Conservation (phyloP, 352 stramenopile species). For the Phytophthora crassamura region DNA sequence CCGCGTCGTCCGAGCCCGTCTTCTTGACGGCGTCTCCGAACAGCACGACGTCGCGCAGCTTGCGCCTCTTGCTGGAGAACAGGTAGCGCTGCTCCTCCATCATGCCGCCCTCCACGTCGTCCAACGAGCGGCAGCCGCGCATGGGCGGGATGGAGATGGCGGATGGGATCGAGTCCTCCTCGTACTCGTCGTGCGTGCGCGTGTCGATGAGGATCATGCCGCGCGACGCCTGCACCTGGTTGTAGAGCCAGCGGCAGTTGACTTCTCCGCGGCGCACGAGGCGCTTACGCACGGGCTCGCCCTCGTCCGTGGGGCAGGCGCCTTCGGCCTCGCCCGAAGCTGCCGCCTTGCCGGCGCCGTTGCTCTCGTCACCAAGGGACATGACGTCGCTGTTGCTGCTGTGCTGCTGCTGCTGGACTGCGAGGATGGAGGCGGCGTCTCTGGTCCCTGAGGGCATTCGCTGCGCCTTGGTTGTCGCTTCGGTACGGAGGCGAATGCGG, state of each 20-base stretch:
- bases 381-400: constrained; percentile 25
- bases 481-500: constrained; percentile 22
- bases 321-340: constrained; percentile 7
- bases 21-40: constrained; percentile 76
- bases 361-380: constrained; percentile 50
- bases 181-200: constrained; percentile 53
- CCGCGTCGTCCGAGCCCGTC: constrained; percentile 26
- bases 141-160: constrained; percentile 78
- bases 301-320: constrained; percentile 18
- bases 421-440: background rate
- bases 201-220: constrained; percentile 85
- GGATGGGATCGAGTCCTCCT: constrained; percentile 79
- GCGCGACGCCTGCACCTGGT: constrained; percentile 78
- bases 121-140: constrained; percentile 44
- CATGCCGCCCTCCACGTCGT: constrained; percentile 61
- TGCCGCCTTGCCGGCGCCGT: constrained; percentile 12
- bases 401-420: background rate
- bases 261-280: constrained; percentile 70
- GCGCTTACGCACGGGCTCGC: constrained; percentile 48
- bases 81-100: constrained; percentile 74
- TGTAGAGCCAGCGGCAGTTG: constrained; percentile 87
- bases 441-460: constrained; percentile 28
- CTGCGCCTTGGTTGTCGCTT: constrained; percentile 20
- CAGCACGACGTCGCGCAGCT: constrained; percentile 81
- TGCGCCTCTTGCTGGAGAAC: constrained; percentile 76